phyloP scores from a whole-genome alignment of 2,329 filamentous ascomycete species.

The Paecilomyces formosus region DNA sequence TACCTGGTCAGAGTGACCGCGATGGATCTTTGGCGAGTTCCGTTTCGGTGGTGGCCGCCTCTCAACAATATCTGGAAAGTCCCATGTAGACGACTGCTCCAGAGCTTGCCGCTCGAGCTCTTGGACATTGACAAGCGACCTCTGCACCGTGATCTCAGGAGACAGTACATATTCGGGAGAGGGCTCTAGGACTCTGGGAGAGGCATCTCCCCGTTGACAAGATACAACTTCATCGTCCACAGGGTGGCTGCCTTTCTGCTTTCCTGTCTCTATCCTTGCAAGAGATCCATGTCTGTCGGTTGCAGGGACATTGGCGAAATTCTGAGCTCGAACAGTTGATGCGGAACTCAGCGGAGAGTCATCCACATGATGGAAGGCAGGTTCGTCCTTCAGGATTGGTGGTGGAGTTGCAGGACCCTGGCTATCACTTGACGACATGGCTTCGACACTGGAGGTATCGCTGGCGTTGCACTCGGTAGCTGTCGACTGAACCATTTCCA shows the following conservation, averaged over 20 bases:
- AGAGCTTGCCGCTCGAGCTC: background rate
- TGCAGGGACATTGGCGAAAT: slow-evolving; percentile 4
- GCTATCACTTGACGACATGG: slow-evolving; percentile 20
- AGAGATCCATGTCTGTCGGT: background rate
- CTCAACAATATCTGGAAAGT: background rate
- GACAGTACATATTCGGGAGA: background rate
- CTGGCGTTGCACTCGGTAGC: slow-evolving; percentile 9
- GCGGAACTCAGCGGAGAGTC: slow-evolving; percentile 1
- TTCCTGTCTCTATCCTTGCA: background rate
- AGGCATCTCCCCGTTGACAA: background rate
- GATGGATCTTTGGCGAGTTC: background rate
- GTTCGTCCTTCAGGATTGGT: slow-evolving; percentile 11
- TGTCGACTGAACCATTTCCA: slow-evolving; percentile 12
- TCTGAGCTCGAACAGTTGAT: slow-evolving; percentile 3
- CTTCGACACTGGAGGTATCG: slow-evolving; percentile 11
- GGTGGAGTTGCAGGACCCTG: slow-evolving; percentile 19
- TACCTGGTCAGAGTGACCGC: background rate
- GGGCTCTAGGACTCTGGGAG: background rate
- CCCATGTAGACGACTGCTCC: background rate
- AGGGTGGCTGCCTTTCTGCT: background rate
- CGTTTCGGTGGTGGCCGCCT: background rate
- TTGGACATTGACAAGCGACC: background rate
- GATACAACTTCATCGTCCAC: background rate
- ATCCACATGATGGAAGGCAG: slow-evolving; percentile 4
- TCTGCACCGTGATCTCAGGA: background rate